A percentile compares a stretch with the other conserved stretches of the same genome.
Conservation (phyloP, 768 basidiomycete genomes). For the Termitomyces sp. region DNA sequence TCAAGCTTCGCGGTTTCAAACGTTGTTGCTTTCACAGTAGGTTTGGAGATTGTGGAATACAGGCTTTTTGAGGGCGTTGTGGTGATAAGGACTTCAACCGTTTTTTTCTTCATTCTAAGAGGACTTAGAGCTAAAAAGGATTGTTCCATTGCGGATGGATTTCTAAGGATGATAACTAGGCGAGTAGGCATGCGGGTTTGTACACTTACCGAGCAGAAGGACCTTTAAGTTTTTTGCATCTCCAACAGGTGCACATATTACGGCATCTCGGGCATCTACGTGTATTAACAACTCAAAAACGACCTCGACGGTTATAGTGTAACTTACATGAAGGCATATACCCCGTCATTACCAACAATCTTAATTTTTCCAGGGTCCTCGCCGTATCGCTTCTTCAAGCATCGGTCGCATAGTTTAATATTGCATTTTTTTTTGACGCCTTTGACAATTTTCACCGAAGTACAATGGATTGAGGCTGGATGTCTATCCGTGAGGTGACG, state of each 20-base stretch:
- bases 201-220: conserved; percentile 48
- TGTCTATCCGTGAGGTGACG: not conserved
- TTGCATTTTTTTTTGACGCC: conserved; percentile 38
- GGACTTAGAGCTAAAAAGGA: not conserved
- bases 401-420: conserved; percentile 56
- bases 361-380: conserved; percentile 41
- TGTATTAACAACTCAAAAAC: not conserved
- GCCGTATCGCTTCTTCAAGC: conserved; percentile 65
- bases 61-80: not conserved
- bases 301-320: not conserved
- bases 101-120: not conserved
- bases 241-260: conserved; percentile 60
- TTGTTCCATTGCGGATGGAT: not conserved
- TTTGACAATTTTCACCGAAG: conserved; percentile 12
- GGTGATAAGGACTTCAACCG: conserved; percentile 4
- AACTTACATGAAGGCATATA: conserved; percentile 49
- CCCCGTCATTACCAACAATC: conserved; percentile 17
- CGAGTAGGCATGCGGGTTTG: not conserved
- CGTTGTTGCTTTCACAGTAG: not conserved
- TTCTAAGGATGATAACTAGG: not conserved
- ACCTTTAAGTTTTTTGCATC: conserved; percentile 60
- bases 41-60: not conserved
- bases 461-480: conserved; percentile 29
- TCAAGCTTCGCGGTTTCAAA: not conserved
- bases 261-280: conserved; percentile 65